Percentiles rank a stretch among this genome's conserved stretches.
phyloP scores from a whole-genome alignment of 805 yeast genomes.

The Metschnikowia reukaufii region DNA sequence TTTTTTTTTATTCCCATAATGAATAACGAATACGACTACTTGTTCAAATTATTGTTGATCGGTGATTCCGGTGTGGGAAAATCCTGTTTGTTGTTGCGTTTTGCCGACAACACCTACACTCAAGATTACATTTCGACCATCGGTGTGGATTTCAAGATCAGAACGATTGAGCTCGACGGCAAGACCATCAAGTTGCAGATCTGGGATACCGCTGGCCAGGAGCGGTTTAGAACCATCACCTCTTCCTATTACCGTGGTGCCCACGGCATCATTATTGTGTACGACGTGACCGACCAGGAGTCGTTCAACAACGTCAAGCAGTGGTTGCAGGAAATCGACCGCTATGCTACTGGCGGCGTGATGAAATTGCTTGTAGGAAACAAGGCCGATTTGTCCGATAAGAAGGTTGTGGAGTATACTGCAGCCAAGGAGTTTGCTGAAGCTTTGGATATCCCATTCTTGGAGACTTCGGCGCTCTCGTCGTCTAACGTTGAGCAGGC shows the following conservation, averaged over 20 bases:
- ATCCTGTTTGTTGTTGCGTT: constrained; percentile 89
- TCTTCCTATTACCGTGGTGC: constrained; percentile 98
- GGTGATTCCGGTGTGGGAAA: constrained; percentile 99
- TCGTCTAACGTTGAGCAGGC: constrained; percentile 98
- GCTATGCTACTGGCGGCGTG: constrained; percentile 97
- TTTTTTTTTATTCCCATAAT: constrained; percentile 33
- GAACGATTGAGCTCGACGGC: constrained; percentile 92
- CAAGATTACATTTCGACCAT: constrained; percentile 96
- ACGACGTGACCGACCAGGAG: constrained; percentile 97
- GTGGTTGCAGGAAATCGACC: constrained; percentile 98
- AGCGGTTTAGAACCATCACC: constrained; percentile 95
- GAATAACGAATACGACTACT: constrained; percentile 96
- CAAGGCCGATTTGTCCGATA: constrained; percentile 90
- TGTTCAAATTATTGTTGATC: constrained; percentile 89
- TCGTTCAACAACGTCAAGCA: constrained; percentile 94
- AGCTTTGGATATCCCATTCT: constrained; percentile 87
- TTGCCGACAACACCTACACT: constrained; percentile 96
- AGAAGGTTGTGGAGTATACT: constrained; percentile 92
- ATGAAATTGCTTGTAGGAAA: constrained; percentile 95
- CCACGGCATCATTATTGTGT: constrained; percentile 96
- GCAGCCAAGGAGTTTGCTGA: constrained; percentile 98
- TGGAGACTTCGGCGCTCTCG: constrained; percentile 94
- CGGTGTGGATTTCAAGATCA: constrained; percentile 92
- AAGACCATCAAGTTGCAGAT: constrained; percentile 96
- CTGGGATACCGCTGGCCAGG: constrained; percentile 99